Percentiles rank a stretch among this genome's conserved stretches.
phyloP scores from a whole-genome alignment of 768 basidiomycete species.

The Serendipita vermifera region DNA sequence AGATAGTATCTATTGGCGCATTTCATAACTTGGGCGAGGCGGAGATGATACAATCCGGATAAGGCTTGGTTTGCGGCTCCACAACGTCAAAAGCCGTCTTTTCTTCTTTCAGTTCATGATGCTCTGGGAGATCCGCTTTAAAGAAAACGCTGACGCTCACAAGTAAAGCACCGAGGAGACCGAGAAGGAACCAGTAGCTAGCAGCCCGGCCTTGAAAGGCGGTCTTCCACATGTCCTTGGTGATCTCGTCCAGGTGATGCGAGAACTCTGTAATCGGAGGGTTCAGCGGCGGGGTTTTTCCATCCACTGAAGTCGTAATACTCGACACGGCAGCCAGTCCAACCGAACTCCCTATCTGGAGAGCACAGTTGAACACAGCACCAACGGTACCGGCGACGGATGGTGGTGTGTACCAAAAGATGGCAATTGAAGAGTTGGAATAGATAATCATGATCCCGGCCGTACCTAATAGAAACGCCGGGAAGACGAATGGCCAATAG shows the following conservation, averaged over 20 bases:
- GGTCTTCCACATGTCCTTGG: neutral
- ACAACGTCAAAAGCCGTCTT: too few relatives aligned
- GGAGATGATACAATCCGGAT: too few relatives aligned
- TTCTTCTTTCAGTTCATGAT: too few relatives aligned
- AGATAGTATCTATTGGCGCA: too few relatives aligned
- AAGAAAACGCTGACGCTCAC: neutral
- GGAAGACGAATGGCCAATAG: conserved; percentile 14
- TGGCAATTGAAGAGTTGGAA: neutral
- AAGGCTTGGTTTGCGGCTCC: too few relatives aligned
- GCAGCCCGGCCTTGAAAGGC: neutral
- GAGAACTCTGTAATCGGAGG: neutral
- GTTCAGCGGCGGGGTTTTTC: neutral
- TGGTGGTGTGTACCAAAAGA: conserved; percentile 12
- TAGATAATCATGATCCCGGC: conserved; percentile 2
- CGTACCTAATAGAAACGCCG: conserved; percentile 13
- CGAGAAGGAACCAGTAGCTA: neutral
- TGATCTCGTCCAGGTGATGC: neutral
- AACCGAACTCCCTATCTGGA: conserved; percentile 13
- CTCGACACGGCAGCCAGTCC: conserved; percentile 11
- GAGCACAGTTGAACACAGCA: conserved; percentile 13
- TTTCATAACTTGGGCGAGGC: too few relatives aligned
- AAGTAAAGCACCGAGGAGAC: neutral
- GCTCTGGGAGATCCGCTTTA: too few relatives aligned
- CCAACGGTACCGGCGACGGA: conserved; percentile 13
- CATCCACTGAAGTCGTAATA: conserved; percentile 8